These are phyloP conservation scores for Coemansia aciculifera DNA, from an alignment of 192 early-diverging fungal species.

Conservation along the genomic window DNA sequence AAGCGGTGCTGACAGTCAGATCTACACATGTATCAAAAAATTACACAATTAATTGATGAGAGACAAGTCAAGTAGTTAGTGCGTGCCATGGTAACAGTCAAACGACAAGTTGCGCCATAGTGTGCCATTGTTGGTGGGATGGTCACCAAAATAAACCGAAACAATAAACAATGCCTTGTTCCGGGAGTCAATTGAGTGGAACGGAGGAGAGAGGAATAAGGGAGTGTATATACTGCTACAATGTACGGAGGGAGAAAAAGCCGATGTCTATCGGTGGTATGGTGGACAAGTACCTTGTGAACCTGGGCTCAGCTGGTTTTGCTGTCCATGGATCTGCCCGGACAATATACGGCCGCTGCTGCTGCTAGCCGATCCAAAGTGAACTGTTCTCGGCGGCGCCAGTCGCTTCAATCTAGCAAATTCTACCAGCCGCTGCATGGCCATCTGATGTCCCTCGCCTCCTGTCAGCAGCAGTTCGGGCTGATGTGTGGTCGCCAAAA, in stretches of 20 bases:
- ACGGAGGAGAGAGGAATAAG: background rate
- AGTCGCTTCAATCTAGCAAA: conserved; percentile 46
- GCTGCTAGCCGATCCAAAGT: conserved; percentile 4
- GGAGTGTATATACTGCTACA: conserved; percentile 4
- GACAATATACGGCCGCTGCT: background rate
- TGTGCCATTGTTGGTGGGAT: background rate
- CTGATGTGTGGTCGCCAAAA: conserved; percentile 22
- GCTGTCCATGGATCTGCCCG: conserved; percentile 3
- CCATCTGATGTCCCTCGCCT: conserved; percentile 14
- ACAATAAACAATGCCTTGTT: background rate
- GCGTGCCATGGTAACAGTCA: background rate
- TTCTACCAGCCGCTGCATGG: conserved; percentile 36
- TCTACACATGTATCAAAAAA: background rate
- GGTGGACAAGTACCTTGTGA: conserved; percentile 11
- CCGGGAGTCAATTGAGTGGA: background rate
- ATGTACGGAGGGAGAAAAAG: background rate
- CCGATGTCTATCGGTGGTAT: conserved; percentile 8
- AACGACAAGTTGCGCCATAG: background rate
- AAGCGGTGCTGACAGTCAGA: background rate
- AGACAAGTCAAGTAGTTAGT: background rate
- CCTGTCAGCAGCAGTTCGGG: conserved; percentile 7
- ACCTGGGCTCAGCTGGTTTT: conserved; percentile 7
- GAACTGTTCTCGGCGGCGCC: conserved; percentile 16
- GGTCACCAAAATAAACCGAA: background rate
- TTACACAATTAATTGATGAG: background rate